phyloP scores from a whole-genome alignment of 148 eudicot species.

The Agrostemma githago region DNA sequence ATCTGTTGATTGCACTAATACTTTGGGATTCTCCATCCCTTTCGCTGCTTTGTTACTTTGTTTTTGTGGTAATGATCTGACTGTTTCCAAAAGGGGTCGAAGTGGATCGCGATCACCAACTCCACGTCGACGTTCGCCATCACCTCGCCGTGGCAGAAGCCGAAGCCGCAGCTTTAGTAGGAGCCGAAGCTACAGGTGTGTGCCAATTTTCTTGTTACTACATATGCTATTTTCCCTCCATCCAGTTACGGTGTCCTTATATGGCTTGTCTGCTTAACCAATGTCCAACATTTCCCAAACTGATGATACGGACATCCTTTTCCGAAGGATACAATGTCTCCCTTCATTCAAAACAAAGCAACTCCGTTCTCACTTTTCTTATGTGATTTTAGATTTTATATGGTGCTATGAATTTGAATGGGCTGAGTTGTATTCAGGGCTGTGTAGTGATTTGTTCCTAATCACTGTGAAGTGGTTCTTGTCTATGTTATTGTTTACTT shows the following conservation, averaged over 20 bases:
- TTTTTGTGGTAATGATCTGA: background rate
- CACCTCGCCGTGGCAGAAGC: conserved; percentile 56
- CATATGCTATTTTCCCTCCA: background rate
- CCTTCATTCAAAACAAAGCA: no score
- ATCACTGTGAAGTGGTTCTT: background rate
- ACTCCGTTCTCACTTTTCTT: no score
- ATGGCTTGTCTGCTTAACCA: no score
- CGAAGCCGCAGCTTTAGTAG: conserved; percentile 64
- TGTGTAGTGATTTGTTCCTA: no score
- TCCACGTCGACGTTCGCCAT: conserved; percentile 35
- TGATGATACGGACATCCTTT: no score
- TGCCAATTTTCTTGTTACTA: conserved; percentile 4
- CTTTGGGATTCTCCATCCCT: background rate
- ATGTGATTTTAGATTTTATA: no score
- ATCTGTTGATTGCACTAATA: background rate
- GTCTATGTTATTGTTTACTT: background rate
- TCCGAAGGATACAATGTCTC: no score
- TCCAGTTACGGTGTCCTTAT: no score
- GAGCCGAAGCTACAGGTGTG: conserved; percentile 82
- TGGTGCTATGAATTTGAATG: no score
- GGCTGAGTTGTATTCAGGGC: no score
- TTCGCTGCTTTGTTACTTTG: background rate
- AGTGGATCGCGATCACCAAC: conserved; percentile 74
- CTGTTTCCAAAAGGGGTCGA: conserved; percentile 42
- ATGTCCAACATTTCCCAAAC: no score